A percentile compares a stretch with the other conserved stretches of the same genome.
Conservation (phyloP, 192 early-diverging fungal species). For the Dimargaris xerosporica region DNA sequence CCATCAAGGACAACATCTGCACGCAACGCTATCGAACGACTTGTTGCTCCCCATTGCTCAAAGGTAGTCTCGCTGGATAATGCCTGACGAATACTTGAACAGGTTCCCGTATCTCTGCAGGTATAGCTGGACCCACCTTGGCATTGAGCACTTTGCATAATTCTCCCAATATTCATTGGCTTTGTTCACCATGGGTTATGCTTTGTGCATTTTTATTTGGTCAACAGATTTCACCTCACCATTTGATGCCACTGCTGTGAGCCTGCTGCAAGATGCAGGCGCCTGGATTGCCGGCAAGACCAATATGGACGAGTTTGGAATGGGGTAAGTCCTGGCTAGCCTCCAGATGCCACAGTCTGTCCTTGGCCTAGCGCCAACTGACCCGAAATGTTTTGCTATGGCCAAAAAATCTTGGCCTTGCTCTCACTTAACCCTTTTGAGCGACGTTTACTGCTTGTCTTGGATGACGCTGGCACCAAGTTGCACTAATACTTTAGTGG, state of each 20-base stretch:
- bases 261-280: slow-evolving; percentile 40
- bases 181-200: not conserved
- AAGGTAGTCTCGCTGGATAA: slow-evolving; percentile 25
- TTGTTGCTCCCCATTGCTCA: slow-evolving; percentile 58
- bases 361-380: too few relatives aligned
- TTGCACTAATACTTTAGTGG: too few relatives aligned
- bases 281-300: slow-evolving; percentile 59
- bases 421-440: too few relatives aligned
- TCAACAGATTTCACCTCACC: slow-evolving; percentile 46
- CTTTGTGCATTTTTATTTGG: not conserved
- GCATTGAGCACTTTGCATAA: not conserved
- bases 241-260: slow-evolving; percentile 56
- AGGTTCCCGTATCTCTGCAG: not conserved
- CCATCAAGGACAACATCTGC: slow-evolving; percentile 72
- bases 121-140: not conserved
- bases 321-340: slow-evolving; percentile 43
- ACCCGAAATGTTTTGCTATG: too few relatives aligned
- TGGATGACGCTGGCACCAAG: too few relatives aligned
- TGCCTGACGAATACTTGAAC: not conserved
- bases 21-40: slow-evolving; percentile 42
- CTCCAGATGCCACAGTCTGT: too few relatives aligned
- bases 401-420: too few relatives aligned
- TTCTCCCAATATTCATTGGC: not conserved
- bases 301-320: slow-evolving; percentile 97
- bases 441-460: too few relatives aligned